Evolutionary conservation across 148 eudicot species (phyloP).

Genomic region (Dianthus caryophyllus): DNA sequence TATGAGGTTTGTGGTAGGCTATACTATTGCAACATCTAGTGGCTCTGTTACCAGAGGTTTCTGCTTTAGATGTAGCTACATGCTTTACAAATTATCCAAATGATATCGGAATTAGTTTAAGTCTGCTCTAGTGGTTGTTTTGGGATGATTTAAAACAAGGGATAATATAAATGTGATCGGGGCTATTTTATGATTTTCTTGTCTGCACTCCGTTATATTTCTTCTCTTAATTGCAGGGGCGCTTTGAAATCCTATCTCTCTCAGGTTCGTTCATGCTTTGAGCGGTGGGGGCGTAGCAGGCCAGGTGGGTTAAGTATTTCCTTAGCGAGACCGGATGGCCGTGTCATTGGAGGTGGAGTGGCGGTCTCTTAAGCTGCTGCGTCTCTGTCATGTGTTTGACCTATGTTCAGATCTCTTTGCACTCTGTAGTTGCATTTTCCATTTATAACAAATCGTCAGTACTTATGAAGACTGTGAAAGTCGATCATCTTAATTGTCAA

Average conservation of each 20-base stretch:
- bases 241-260: constrained; percentile 77
- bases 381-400: constrained; percentile 73
- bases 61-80: neutral
- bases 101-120: neutral
- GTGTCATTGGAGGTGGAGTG: constrained; percentile 79
- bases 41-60: neutral
- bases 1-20: constrained; percentile 60
- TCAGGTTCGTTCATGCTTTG: constrained; percentile 77
- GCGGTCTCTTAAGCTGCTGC: constrained; percentile 81
- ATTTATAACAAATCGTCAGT: neutral
- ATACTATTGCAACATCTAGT: neutral
- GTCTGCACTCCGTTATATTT: neutral
- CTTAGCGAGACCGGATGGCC: constrained; percentile 85
- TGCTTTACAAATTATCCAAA: neutral
- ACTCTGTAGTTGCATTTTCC: no score
- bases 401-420: neutral
- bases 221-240: constrained; percentile 53
- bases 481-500: neutral
- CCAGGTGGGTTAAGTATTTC: constrained; percentile 77
- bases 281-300: constrained; percentile 67
- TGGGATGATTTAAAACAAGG: no score
- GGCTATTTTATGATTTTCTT: no score
- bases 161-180: no score
- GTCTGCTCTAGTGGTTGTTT: neutral
- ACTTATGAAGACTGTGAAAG: neutral